Conservation (phyloP, 2,329 filamentous ascomycete genomes). For the Fonsecaea pedrosoi region DNA sequence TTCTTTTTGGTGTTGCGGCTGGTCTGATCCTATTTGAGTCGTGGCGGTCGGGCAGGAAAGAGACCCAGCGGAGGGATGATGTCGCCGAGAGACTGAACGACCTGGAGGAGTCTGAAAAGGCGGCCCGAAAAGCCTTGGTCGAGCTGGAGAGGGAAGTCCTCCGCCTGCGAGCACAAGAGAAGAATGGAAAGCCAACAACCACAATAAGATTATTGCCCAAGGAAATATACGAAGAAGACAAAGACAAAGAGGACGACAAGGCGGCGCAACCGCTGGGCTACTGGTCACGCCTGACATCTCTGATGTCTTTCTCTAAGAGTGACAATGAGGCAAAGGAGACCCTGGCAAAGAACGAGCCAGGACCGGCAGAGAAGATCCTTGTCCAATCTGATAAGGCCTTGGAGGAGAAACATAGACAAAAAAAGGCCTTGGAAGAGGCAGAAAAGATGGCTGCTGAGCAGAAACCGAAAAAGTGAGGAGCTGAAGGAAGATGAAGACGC, state of each 20-base stretch:
- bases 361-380: constrained; percentile 40
- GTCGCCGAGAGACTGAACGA: constrained; percentile 65
- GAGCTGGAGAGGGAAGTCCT: constrained; percentile 56
- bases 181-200: constrained; percentile 34
- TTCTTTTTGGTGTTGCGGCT: constrained; percentile 70
- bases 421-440: constrained; percentile 29
- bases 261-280: constrained; percentile 42
- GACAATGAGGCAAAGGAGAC: constrained; percentile 44
- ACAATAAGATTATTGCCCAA: constrained; percentile 49
- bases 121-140: constrained; percentile 49
- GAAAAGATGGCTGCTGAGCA: constrained; percentile 5
- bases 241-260: constrained; percentile 42
- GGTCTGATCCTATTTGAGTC: constrained; percentile 68
- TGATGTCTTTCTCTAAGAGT: constrained; percentile 45
- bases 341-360: constrained; percentile 39
- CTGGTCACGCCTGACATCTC: constrained; percentile 46
- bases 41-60: constrained; percentile 67
- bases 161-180: constrained; percentile 49
- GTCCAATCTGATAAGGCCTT: constrained; percentile 45
- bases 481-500: neutral
- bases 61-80: constrained; percentile 64
- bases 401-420: constrained; percentile 40
- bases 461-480: constrained; percentile 21
- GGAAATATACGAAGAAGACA: constrained; percentile 47
- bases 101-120: constrained; percentile 59